A percentile compares a stretch with the other conserved stretches of the same genome.
Conservation (phyloP, 352 stramenopile species). For the Phytophthora pinifolia region DNA sequence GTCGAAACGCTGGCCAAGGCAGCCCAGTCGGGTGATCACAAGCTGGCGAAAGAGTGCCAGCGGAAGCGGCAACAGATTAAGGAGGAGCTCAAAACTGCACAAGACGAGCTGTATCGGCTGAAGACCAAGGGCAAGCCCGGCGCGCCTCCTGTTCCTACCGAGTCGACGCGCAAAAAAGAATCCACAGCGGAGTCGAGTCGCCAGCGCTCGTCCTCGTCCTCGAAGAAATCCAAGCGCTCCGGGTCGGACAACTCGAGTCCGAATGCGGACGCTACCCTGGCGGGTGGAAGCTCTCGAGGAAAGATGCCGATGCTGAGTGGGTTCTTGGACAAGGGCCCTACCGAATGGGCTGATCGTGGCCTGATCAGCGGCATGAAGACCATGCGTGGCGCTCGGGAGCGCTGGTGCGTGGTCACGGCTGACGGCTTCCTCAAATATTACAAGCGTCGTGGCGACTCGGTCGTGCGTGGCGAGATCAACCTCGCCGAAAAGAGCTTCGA, state of each 20-base stretch:
- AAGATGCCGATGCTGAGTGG: slow-evolving; percentile 76
- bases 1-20: slow-evolving; percentile 78
- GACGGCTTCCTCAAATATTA: slow-evolving; percentile 84
- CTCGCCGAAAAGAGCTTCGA: slow-evolving; percentile 78
- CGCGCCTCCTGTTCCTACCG: slow-evolving; percentile 9
- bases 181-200: slow-evolving; percentile 14
- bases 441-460: slow-evolving; percentile 81
- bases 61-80: slow-evolving; percentile 73
- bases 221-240: slow-evolving; percentile 34
- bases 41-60: slow-evolving; percentile 76
- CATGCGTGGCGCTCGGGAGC: slow-evolving; percentile 82
- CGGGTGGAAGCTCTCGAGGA: slow-evolving; percentile 21
- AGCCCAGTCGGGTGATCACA: slow-evolving; percentile 66
- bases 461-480: slow-evolving; percentile 84
- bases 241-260: slow-evolving; percentile 29
- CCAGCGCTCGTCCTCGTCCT: slow-evolving; percentile 17
- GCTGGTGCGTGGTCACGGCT: slow-evolving; percentile 79
- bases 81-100: slow-evolving; percentile 69
- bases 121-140: slow-evolving; percentile 42
- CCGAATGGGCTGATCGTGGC: slow-evolving; percentile 76
- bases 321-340: slow-evolving; percentile 87
- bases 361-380: slow-evolving; percentile 86
- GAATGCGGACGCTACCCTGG: slow-evolving; percentile 17
- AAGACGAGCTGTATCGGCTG: slow-evolving; percentile 64
- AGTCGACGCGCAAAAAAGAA: slow-evolving; percentile 20